phyloP scores from a whole-genome alignment of 2,329 filamentous ascomycete genomes.

The Scedosporium dehoogii region DNA sequence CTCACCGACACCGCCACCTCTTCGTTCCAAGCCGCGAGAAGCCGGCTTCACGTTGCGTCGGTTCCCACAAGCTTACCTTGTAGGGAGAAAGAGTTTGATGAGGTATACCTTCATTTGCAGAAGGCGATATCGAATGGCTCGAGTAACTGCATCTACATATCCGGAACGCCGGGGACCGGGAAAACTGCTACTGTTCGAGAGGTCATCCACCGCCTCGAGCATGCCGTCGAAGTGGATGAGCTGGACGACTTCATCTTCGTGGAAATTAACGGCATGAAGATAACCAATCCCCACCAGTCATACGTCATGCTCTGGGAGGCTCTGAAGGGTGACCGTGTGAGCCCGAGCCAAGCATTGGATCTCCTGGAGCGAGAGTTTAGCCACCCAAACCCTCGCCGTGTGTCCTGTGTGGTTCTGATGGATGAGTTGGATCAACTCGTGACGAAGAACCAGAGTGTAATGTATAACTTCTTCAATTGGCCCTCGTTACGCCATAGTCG shows the following conservation, averaged over 20 bases:
- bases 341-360: constrained; percentile 81
- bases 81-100: constrained; percentile 80
- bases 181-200: constrained; percentile 97
- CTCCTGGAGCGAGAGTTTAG: constrained; percentile 88
- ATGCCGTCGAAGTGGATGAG: constrained; percentile 80
- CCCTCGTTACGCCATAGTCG: constrained; percentile 83
- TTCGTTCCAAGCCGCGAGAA: constrained; percentile 84
- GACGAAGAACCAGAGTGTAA: constrained; percentile 97
- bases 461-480: constrained; percentile 99
- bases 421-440: constrained; percentile 97
- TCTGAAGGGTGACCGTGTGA: constrained; percentile 84
- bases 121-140: constrained; percentile 88
- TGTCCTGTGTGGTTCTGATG: constrained; percentile 96
- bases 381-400: constrained; percentile 77
- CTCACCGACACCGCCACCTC: constrained; percentile 67
- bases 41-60: constrained; percentile 83
- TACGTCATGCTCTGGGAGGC: constrained; percentile 96
- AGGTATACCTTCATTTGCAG: constrained; percentile 88
- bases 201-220: constrained; percentile 80
- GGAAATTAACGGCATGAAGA: constrained; percentile 99
- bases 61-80: constrained; percentile 85
- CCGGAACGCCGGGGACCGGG: constrained; percentile 93
- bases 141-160: constrained; percentile 97
- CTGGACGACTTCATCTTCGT: constrained; percentile 98
- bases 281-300: constrained; percentile 93